These are phyloP conservation scores for Populus ilicifolia DNA, from an alignment of 345 rosid genomes.

Conservation along the genomic window DNA sequence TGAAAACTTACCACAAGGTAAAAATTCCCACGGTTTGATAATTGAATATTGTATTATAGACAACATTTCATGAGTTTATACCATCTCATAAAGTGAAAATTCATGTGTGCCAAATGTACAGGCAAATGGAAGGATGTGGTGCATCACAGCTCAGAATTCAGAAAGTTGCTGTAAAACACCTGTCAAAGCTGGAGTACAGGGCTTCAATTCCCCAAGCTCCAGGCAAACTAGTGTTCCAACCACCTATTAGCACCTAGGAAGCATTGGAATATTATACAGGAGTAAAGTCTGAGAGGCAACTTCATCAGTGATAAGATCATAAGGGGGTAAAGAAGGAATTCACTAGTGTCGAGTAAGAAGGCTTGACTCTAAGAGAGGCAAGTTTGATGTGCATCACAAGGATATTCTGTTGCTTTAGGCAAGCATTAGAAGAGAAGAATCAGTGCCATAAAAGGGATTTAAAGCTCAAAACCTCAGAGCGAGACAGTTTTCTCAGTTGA, in stretches of 20 bases:
- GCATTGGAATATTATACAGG: neutral
- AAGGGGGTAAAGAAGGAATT: neutral
- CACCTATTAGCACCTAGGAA: neutral
- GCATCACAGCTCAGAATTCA: neutral
- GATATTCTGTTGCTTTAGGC: neutral
- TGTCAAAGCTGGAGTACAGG: neutral
- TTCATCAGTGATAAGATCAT: neutral
- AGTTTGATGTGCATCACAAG: neutral
- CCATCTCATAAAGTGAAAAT: neutral
- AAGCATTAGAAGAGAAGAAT: neutral
- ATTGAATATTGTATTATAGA: neutral
- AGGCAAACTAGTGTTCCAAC: neutral
- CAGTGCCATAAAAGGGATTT: neutral
- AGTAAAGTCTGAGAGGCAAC: neutral
- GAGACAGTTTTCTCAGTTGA: neutral
- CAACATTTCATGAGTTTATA: neutral
- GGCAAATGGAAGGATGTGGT: neutral
- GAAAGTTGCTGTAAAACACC: neutral
- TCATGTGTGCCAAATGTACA: neutral
- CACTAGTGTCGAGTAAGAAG: neutral
- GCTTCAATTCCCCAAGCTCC: neutral
- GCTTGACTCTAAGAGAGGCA: neutral
- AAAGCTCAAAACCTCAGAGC: neutral
- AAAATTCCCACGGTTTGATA: neutral
- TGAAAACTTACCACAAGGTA: neutral